Evolutionary conservation across 352 stramenopile genomes (phyloP).

Genomic region (Phytopythium kandeliae): DNA sequence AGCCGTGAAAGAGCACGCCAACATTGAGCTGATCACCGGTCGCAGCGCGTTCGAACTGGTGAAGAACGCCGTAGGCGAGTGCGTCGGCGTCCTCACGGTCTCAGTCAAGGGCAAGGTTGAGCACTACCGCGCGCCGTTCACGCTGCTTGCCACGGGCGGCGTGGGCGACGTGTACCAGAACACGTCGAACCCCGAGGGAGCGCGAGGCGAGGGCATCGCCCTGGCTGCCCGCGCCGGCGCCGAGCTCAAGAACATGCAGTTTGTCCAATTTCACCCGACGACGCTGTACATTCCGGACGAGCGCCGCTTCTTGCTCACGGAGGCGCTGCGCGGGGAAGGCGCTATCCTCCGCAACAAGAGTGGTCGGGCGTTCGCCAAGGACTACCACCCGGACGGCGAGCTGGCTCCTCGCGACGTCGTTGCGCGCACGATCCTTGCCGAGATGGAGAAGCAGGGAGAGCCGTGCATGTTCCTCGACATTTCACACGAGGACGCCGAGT

Average conservation of each 20-base stretch:
- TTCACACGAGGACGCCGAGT: conserved; percentile 82
- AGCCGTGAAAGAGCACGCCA: conserved; percentile 78
- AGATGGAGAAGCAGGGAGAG: conserved; percentile 82
- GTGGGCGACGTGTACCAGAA: conserved; percentile 93
- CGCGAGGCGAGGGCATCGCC: conserved; percentile 64
- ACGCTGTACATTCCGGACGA: conserved; percentile 90
- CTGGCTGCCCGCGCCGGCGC: conserved; percentile 76
- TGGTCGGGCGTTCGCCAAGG: conserved; percentile 81
- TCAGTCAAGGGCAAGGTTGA: conserved; percentile 44
- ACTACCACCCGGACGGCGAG: conserved; percentile 91
- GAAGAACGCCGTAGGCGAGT: conserved; percentile 48
- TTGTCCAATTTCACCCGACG: conserved; percentile 96
- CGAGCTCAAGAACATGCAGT: conserved; percentile 91
- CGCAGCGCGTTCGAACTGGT: conserved; percentile 76
- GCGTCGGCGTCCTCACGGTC: conserved; percentile 73
- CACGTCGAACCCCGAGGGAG: conserved; percentile 90
- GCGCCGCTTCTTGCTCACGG: conserved; percentile 90
- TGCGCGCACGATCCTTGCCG: conserved; percentile 86
- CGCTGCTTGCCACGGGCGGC: conserved; percentile 91
- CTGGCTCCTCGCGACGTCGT: conserved; percentile 94
- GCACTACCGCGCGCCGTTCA: conserved; percentile 73
- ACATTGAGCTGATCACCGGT: conserved; percentile 73
- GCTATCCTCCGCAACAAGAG: conserved; percentile 84
- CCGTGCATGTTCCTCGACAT: conserved; percentile 92
- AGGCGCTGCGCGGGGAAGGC: conserved; percentile 91